A percentile compares a stretch with the other conserved stretches of the same genome.
Evolutionary conservation across 75 land plant genomes (phyloP).

Genomic region (Selaginella tamariscina): DNA sequence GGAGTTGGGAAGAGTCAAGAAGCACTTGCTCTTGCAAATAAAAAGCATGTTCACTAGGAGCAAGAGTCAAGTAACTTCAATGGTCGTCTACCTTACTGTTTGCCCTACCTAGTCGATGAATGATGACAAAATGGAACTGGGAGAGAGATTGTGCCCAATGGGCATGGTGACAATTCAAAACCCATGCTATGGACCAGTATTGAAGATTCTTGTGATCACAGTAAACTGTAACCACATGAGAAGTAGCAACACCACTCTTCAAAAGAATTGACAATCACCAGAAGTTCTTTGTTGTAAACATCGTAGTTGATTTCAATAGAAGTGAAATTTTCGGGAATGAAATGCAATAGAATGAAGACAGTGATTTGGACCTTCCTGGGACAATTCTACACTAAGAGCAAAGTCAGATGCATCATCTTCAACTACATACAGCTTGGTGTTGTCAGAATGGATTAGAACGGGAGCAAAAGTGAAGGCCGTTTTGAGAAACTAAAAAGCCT

Average conservation of each 20-base stretch:
- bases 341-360: neutral
- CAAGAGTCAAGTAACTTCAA: neutral
- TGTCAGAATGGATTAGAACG: neutral
- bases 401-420: neutral
- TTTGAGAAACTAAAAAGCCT: neutral
- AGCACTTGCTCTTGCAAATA: neutral
- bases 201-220: neutral
- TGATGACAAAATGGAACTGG: neutral
- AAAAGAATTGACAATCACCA: neutral
- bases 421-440: neutral
- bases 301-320: neutral
- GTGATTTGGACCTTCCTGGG: neutral
- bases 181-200: neutral
- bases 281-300: neutral
- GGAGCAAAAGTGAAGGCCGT: neutral
- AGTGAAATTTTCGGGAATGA: neutral
- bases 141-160: neutral
- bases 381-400: neutral
- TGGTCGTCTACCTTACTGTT: neutral
- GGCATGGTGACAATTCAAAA: neutral
- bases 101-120: neutral
- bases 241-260: neutral
- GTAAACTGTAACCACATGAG: neutral
- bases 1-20: too few relatives aligned
- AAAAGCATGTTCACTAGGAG: neutral